Conservation (phyloP, 805 yeast species). For the Wickerhamomyces bisporus region DNA sequence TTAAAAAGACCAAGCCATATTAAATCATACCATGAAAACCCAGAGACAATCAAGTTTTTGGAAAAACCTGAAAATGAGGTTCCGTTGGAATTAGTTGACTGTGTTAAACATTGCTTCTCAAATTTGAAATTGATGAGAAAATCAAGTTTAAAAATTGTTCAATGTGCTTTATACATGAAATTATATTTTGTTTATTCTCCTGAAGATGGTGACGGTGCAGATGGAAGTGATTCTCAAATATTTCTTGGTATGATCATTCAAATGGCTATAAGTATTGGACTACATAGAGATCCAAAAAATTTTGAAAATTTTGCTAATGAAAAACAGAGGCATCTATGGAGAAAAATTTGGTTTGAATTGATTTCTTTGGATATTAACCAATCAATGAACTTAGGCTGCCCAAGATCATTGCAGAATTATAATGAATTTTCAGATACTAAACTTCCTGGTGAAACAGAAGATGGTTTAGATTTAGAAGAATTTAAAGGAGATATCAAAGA, state of each 20-base stretch:
- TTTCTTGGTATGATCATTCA: conserved; percentile 53
- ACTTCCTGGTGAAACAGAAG: conserved; percentile 31
- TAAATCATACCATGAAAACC: conserved; percentile 19
- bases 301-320: conserved; percentile 40
- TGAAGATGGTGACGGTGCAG: conserved; percentile 53
- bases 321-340: conserved; percentile 41
- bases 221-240: conserved; percentile 54
- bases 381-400: conserved; percentile 36
- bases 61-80: conserved; percentile 37
- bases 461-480: conserved; percentile 14
- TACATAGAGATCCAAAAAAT: conserved; percentile 61
- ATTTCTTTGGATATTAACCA: conserved; percentile 37
- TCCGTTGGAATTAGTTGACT: conserved; percentile 36
- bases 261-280: conserved; percentile 63
- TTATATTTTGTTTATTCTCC: conserved; percentile 52
- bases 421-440: conserved; percentile 38
- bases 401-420: conserved; percentile 32
- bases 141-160: conserved; percentile 47
- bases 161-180: conserved; percentile 54
- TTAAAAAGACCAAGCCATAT: conserved; percentile 10
- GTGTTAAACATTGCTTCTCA: conserved; percentile 41
- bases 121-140: conserved; percentile 37
- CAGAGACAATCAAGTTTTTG: conserved; percentile 18
- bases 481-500: conserved; percentile 33
- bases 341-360: conserved; percentile 54